Percentiles rank a stretch among this genome's conserved stretches.
Evolutionary conservation across 2,329 filamentous ascomycete genomes (phyloP).

Genomic region (Knufia fluminis): DNA sequence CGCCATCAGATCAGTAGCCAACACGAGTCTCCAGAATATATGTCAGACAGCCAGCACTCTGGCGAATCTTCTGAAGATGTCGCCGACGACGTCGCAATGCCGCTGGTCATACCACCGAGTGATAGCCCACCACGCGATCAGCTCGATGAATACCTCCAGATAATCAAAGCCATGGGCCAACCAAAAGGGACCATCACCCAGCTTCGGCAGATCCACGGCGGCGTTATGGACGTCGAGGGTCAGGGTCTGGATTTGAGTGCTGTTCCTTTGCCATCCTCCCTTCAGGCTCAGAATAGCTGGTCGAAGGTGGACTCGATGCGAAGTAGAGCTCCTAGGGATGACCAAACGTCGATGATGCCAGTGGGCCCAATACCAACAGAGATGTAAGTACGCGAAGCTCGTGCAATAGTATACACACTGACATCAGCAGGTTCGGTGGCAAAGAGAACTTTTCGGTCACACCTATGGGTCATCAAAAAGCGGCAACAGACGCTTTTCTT

Average conservation of each 20-base stretch:
- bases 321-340: not conserved
- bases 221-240: slow-evolving; percentile 16
- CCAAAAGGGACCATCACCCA: slow-evolving; percentile 15
- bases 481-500: slow-evolving; percentile 9
- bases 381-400: not conserved
- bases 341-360: not conserved
- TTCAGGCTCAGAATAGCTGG: not conserved
- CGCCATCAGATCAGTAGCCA: not conserved
- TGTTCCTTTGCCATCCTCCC: slow-evolving; percentile 8
- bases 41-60: not conserved
- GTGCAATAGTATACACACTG: not conserved
- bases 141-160: slow-evolving; percentile 17
- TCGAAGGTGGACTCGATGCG: not conserved
- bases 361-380: not conserved
- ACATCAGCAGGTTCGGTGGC: not conserved
- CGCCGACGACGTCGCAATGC: not conserved
- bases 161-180: slow-evolving; percentile 20
- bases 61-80: not conserved
- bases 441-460: slow-evolving; percentile 6
- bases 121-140: slow-evolving; percentile 5
- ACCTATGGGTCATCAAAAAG: slow-evolving; percentile 4
- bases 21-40: not conserved
- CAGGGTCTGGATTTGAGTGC: slow-evolving; percentile 15
- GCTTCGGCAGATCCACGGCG: slow-evolving; percentile 17
- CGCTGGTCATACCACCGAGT: not conserved